Base-by-base conservation (phyloP, 2,329 filamentous ascomycete species). In the Fusarium torulosum region DNA sequence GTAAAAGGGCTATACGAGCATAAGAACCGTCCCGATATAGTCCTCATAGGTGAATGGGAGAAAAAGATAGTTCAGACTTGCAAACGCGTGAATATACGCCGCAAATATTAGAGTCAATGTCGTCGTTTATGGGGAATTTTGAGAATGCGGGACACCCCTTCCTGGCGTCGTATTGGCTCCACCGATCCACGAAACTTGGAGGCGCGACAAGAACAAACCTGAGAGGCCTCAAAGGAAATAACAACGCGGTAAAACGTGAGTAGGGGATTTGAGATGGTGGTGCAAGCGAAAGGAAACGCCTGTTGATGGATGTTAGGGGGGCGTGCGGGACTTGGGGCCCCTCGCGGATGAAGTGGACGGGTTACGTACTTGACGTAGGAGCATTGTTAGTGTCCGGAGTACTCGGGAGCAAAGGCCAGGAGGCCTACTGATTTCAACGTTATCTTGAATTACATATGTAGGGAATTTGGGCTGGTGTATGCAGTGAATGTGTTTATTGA, bases 301-400 rank as follows among this genome's bases (percentile, higher is more conserved):
- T 17, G 20, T 35, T 57, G 50, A 40, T 54, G 49, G 45, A 62
- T 59, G 60, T 43, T 54, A 41, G 55, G 51, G 49, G 57, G 42
- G 50, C 47, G 68, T 73, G 71, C 66, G 68, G 68, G 67, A 67
- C 60, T 64, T 66, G 69, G 8, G 56, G 59, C 47, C 52, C 58
- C 66, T 29, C 53, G 69, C 63, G 68, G 49, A 65, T 67, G 59
- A 47, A 54, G 53, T 66, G 55, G 56, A 59, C 54, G 46, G 56
- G 51, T 62, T 54, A 63, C 46, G 38, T 59, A 59, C 40, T 53
- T 59, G 53, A 60, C 44, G 66, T 54, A 64, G 31, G 59, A 47
- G n/a, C 29, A 46, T 23, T 67, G 69, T 60, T 73, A 73, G 59
- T 61, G 69, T 47, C 59, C 58, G 62, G 56, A 67, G 68, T 71